Evolutionary conservation across 805 yeast species (phyloP), one percentile per base, ranked within the genome.

Genomic region (Pichia sporocuriosa): DNA sequence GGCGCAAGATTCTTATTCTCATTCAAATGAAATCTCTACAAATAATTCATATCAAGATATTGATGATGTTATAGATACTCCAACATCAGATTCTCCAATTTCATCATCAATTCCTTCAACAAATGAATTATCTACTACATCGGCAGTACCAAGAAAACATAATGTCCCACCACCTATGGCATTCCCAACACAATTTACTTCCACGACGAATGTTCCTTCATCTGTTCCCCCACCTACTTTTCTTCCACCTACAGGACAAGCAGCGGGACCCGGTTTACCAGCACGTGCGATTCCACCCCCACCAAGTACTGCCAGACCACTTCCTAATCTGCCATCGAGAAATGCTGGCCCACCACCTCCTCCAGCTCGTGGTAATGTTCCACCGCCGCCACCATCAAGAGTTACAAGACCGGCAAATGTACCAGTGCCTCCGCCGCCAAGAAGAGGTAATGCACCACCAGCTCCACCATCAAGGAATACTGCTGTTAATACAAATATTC

Each of bases 391-490:
- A 2, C n/a, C n/a, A n/a, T n/a, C n/a, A n/a, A n/a, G n/a, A n/a
- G n/a, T n/a, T 7, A 6, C 29, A 17, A 15, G 25, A 32, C 13
- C 20, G 4, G 26, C 23, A 24, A 11, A 12, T 16, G 37, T 11
- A 9, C 39, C 39, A 4, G 23, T 20, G 7, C 64, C 67, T 24
- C 60, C 62, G 6, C 55, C 56, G 12, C 63, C 67, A 32, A 50
- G 58, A 34, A 49, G 54, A 37, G 56, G 60, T 19, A 63, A 65
- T 35, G 70, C 67, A 20, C 70, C 68, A n/a, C 74, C 69, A 24
- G 73, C 70, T n/a, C 69, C 67, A 24, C 68, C 72, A 11, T 63
- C 72, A 4, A 64, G 59, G 41, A 41, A 29, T 19, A 2, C 32
- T n/a, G 16, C 20, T 15, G 17, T 32, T 17, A 41, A 29, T 19